phyloP scores from a whole-genome alignment of 177 flowering plant species.

The Telopea speciosissima region DNA sequence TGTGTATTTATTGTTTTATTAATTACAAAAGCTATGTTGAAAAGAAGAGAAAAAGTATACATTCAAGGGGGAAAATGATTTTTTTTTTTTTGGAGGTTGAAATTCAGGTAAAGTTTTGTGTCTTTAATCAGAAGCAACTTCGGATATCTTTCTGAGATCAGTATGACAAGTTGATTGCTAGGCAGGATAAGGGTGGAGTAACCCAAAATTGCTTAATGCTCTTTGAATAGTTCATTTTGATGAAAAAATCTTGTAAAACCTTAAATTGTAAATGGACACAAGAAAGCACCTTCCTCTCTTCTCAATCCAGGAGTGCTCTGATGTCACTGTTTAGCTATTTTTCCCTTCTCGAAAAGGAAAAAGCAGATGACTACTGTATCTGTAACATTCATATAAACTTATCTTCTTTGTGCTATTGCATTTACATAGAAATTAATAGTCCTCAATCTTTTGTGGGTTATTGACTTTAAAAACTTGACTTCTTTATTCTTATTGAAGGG shows the following conservation, averaged over 20 bases:
- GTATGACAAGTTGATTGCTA: neutral
- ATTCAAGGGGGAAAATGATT: no score
- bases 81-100: neutral
- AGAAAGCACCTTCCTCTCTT: neutral
- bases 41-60: neutral
- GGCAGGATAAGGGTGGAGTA: neutral
- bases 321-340: neutral
- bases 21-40: neutral
- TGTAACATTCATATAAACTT: neutral
- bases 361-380: neutral
- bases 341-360: neutral
- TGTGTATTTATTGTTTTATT: no score
- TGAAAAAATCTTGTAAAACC: neutral
- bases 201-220: neutral
- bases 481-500: constrained; percentile 60
- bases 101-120: neutral
- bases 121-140: neutral
- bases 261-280: neutral
- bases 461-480: constrained; percentile 25
- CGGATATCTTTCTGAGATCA: no score
- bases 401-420: neutral
- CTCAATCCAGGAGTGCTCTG: neutral
- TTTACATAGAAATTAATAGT: neutral
- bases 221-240: no score
- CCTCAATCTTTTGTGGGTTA: constrained; percentile 13